Evolutionary conservation across 768 basidiomycete species (phyloP).

Genomic region (Mycena alexandri): DNA sequence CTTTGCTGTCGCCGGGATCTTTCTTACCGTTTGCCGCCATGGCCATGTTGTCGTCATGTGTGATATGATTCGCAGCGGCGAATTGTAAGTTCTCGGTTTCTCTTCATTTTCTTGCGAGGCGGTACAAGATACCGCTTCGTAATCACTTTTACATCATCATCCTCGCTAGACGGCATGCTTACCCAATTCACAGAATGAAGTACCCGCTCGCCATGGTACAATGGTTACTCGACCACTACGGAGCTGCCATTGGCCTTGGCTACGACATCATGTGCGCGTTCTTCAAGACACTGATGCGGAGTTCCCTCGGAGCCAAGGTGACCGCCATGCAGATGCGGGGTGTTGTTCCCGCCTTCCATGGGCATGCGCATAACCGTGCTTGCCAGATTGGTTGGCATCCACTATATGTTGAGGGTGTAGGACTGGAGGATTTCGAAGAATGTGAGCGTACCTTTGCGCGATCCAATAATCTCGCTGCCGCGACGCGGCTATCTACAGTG

Average conservation of each 20-base stretch:
- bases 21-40: conserved; percentile 44
- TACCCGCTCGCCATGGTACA: conserved; percentile 45
- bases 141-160: no score
- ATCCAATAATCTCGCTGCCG: conserved; percentile 45
- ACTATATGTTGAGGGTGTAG: conserved; percentile 43
- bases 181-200: conserved; percentile 40
- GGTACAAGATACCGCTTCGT: no score
- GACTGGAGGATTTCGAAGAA: conserved; percentile 23
- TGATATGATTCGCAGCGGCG: conserved; percentile 46
- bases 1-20: conserved; percentile 44
- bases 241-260: conserved; percentile 33
- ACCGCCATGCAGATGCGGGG: conserved; percentile 18
- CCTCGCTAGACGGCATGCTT: no score
- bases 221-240: conserved; percentile 35
- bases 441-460: conserved; percentile 45
- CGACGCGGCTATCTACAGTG: conserved; percentile 36
- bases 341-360: conserved; percentile 27
- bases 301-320: conserved; percentile 37
- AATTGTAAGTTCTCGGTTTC: conserved; percentile 38
- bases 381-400: conserved; percentile 44
- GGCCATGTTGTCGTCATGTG: conserved; percentile 42
- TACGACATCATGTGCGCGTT: conserved; percentile 48
- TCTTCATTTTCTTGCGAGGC: neutral
- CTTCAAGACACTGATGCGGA: conserved; percentile 39
- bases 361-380: conserved; percentile 43